Conservation (phyloP, 2,329 filamentous ascomycete genomes). For the Clathrospora elynae region DNA sequence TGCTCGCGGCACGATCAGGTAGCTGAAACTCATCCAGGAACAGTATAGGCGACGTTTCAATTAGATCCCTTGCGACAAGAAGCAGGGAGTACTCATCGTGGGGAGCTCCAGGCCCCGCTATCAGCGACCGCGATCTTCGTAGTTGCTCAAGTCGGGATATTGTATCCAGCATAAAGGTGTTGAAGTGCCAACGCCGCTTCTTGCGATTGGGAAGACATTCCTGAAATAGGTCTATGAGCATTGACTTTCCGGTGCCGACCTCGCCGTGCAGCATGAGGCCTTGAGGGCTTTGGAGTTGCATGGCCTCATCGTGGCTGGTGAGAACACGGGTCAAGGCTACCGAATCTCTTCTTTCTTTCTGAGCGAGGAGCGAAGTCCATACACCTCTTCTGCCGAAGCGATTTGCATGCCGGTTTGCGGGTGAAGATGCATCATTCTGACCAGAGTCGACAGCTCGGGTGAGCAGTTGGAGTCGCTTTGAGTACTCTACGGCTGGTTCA, state of each 20-base stretch:
- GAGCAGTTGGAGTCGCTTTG: slow-evolving; percentile 66
- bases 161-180: slow-evolving; percentile 82
- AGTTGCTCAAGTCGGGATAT: slow-evolving; percentile 73
- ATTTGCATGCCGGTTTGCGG: slow-evolving; percentile 17
- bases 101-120: slow-evolving; percentile 15
- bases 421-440: slow-evolving; percentile 44
- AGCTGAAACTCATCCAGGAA: slow-evolving; percentile 86
- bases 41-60: slow-evolving; percentile 74
- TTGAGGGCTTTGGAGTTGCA: slow-evolving; percentile 72
- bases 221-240: slow-evolving; percentile 83
- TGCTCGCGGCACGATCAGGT: slow-evolving; percentile 76
- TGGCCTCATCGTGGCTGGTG: slow-evolving; percentile 71
- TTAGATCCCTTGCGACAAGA: slow-evolving; percentile 75
- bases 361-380: slow-evolving; percentile 60
- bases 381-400: slow-evolving; percentile 51
- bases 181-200: slow-evolving; percentile 81
- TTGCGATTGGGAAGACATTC: slow-evolving; percentile 74
- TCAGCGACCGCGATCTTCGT: slow-evolving; percentile 50
- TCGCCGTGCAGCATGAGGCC: slow-evolving; percentile 80
- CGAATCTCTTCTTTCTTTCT: slow-evolving; percentile 58
- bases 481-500: slow-evolving; percentile 72
- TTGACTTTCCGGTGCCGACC: slow-evolving; percentile 81
- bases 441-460: slow-evolving; percentile 50
- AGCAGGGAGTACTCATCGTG: slow-evolving; percentile 70
- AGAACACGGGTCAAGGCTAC: slow-evolving; percentile 71